These are phyloP conservation scores for Allomyces arbusculus DNA, from an alignment of 192 early-diverging fungal genomes.

Conservation along the genomic window DNA sequence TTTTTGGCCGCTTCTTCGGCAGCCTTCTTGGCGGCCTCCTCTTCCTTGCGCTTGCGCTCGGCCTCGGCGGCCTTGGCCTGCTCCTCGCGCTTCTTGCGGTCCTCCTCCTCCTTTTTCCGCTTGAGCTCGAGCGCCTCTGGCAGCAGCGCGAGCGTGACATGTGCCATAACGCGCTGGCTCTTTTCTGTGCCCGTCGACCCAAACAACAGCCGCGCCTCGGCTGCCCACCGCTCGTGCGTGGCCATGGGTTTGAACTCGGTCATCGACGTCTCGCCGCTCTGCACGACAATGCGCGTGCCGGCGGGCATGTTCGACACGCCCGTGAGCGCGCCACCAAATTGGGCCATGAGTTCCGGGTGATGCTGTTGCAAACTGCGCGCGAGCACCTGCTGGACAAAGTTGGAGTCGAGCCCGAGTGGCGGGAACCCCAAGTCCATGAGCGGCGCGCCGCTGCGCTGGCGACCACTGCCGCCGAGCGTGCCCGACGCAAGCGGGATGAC, in stretches of 20 bases:
- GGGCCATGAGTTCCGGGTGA: too few species aligned
- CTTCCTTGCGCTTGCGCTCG: constrained; percentile 3
- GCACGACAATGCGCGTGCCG: background rate
- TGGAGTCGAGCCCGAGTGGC: too few species aligned
- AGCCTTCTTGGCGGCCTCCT: background rate
- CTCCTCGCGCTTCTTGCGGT: constrained; percentile 1
- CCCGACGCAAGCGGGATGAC: too few species aligned
- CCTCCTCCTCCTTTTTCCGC: constrained; percentile 1
- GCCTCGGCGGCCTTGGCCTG: constrained; percentile 5
- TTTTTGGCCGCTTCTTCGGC: constrained; percentile 15
- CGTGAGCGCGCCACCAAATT: too few species aligned
- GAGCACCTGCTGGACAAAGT: too few species aligned
- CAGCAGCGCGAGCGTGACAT: background rate
- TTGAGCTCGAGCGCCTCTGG: background rate
- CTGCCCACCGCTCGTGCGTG: background rate
- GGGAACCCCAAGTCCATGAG: too few species aligned
- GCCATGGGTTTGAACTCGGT: background rate
- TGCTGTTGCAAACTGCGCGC: too few species aligned
- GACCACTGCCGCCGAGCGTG: too few species aligned
- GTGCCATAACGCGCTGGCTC: background rate
- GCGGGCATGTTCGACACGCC: background rate
- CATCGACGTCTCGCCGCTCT: background rate
- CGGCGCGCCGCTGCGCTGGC: too few species aligned
- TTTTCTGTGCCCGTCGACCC: background rate
- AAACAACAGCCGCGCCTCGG: background rate